These are phyloP conservation scores for Zoysia matrella DNA, from an alignment of 202 grass and related monocot genomes.

Conservation along the genomic window DNA sequence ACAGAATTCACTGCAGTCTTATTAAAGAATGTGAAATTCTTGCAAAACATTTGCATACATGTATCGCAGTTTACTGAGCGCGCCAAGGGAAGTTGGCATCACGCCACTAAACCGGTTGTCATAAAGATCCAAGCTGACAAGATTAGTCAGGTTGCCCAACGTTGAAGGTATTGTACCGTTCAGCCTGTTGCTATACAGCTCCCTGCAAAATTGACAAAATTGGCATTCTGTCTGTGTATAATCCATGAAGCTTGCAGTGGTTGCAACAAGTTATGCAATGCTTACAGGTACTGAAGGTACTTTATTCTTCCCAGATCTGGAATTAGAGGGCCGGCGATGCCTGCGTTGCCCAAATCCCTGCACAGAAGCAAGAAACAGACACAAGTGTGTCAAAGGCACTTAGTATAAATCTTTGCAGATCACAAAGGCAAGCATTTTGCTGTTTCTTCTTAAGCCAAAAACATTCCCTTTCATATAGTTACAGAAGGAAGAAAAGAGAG, in stretches of 20 bases:
- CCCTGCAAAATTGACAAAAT: background rate
- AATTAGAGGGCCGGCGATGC: slow-evolving; percentile 50
- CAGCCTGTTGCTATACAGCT: slow-evolving; percentile 14
- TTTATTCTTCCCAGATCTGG: slow-evolving; percentile 52
- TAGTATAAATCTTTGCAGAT: background rate
- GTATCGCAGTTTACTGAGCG: background rate
- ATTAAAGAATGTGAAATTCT: background rate
- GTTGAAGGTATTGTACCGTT: slow-evolving; percentile 27
- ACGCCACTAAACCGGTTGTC: slow-evolving; percentile 19
- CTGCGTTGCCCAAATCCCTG: slow-evolving; percentile 61
- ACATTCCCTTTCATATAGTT: background rate
- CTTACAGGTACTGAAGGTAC: slow-evolving; percentile 69
- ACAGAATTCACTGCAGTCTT: background rate
- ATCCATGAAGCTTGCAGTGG: background rate
- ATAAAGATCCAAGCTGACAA: slow-evolving; percentile 29
- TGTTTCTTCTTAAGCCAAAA: background rate
- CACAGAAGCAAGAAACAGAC: background rate
- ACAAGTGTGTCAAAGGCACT: background rate
- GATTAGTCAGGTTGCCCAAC: slow-evolving; percentile 9
- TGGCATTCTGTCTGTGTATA: background rate
- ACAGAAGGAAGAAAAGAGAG: background rate
- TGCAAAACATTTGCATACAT: slow-evolving; percentile 24
- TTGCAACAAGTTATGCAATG: background rate
- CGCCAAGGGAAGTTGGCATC: slow-evolving; percentile 39
- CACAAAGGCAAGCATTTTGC: background rate